Percentiles rank a stretch among this genome's conserved stretches.
phyloP scores from a whole-genome alignment of 1,139 yeast species.

The Kurtzmaniella quercitrusa region DNA sequence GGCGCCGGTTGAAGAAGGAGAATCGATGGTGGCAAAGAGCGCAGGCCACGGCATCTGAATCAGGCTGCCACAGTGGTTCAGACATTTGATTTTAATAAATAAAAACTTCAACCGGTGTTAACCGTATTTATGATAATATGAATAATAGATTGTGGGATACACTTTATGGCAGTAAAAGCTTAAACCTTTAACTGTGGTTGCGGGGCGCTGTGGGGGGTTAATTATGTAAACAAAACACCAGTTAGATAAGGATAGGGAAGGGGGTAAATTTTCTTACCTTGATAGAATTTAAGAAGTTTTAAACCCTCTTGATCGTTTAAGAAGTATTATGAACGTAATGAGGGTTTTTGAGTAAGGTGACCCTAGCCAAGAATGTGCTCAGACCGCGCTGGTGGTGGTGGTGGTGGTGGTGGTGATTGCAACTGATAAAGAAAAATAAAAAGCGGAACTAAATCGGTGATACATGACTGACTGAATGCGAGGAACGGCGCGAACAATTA shows the following conservation, averaged over 20 bases:
- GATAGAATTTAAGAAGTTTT: too few relatives aligned
- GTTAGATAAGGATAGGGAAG: not conserved
- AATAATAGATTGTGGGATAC: not conserved
- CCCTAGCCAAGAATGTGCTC: too few relatives aligned
- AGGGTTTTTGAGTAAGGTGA: too few relatives aligned
- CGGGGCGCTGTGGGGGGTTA: not conserved
- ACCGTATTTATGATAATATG: not conserved
- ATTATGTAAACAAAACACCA: not conserved
- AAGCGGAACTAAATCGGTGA: not conserved
- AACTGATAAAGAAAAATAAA: not conserved
- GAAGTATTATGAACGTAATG: too few relatives aligned
- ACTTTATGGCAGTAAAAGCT: not conserved
- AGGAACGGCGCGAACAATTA: not conserved
- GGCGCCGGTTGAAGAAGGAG: slow-evolving; percentile 71
- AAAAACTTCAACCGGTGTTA: not conserved
- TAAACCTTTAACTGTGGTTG: not conserved
- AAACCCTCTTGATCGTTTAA: too few relatives aligned
- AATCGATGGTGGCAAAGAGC: slow-evolving; percentile 55
- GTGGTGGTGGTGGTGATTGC: not conserved
- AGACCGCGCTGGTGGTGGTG: not conserved
- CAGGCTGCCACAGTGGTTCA: slow-evolving; percentile 74
- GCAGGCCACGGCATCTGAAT: slow-evolving; percentile 57
- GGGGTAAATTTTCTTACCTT: too few relatives aligned
- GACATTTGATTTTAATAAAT: not conserved
- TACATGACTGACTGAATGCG: not conserved